Conservation (phyloP, 2,329 filamentous ascomycete species). For the Cordyceps militaris region DNA sequence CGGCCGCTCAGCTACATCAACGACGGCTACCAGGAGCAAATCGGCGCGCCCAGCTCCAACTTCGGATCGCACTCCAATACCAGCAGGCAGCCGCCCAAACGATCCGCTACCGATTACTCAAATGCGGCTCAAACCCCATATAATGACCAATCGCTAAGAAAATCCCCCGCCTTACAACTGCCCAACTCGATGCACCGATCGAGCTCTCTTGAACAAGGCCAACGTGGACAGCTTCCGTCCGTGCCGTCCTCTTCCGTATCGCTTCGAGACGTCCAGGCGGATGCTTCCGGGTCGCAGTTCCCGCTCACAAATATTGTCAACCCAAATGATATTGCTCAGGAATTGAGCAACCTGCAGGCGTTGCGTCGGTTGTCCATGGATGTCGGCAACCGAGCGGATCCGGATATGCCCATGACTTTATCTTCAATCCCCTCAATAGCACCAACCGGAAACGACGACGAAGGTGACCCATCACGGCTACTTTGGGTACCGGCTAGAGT, state of each 20-base stretch:
- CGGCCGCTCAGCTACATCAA: constrained; percentile 69
- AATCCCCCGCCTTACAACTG: constrained; percentile 36
- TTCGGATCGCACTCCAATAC: constrained; percentile 30
- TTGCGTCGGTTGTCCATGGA: constrained; percentile 93
- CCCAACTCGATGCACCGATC: constrained; percentile 34
- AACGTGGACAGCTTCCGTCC: constrained; percentile 43
- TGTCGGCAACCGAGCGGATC: constrained; percentile 63
- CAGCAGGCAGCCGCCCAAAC: constrained; percentile 32
- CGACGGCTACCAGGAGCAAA: constrained; percentile 46
- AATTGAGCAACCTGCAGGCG: constrained; percentile 86
- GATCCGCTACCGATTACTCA: constrained; percentile 41
- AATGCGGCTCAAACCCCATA: constrained; percentile 23
- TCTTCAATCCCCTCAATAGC: constrained; percentile 67
- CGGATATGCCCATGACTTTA: constrained; percentile 64
- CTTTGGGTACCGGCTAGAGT: constrained; percentile 95
- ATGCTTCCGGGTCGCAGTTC: constrained; percentile 60
- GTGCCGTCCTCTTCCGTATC: constrained; percentile 32
- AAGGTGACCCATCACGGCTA: constrained; percentile 79
- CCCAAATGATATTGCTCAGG: constrained; percentile 81
- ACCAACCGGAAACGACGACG: constrained; percentile 66
- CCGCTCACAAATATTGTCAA: constrained; percentile 86
- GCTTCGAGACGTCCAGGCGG: constrained; percentile 48
- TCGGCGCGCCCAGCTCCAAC: constrained; percentile 25
- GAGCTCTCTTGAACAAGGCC: constrained; percentile 33
- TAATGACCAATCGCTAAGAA: constrained; percentile 31